Conservation (phyloP, 1,139 yeast genomes). For the Protomyces gravidus region DNA sequence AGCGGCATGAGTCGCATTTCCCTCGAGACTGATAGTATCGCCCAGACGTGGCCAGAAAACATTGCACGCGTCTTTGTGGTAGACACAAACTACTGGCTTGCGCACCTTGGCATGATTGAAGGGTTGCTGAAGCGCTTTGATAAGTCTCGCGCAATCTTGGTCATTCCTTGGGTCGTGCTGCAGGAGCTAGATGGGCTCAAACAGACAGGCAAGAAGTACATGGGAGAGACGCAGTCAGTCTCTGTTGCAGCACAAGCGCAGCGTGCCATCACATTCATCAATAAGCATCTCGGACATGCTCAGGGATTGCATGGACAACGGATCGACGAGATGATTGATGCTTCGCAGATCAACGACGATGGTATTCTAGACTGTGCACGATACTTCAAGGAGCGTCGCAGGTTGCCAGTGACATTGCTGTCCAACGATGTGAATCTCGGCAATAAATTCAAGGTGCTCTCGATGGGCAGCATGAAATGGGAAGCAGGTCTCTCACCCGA, state of each 20-base stretch:
- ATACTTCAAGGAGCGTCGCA: slow-evolving; percentile 49
- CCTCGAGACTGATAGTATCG: background rate
- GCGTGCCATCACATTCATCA: slow-evolving; percentile 76
- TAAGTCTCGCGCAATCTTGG: slow-evolving; percentile 49
- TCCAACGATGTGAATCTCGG: slow-evolving; percentile 84
- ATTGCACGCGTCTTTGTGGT: slow-evolving; percentile 48
- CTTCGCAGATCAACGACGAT: slow-evolving; percentile 59
- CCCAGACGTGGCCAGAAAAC: background rate
- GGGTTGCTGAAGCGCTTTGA: slow-evolving; percentile 46
- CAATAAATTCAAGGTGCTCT: slow-evolving; percentile 57
- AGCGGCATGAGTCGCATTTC: background rate
- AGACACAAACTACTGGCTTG: slow-evolving; percentile 73
- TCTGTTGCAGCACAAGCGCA: slow-evolving; percentile 50
- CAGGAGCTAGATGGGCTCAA: slow-evolving; percentile 79
- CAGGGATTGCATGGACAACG: slow-evolving; percentile 63
- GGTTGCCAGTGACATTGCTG: slow-evolving; percentile 54
- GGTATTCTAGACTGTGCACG: slow-evolving; percentile 81
- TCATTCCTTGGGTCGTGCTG: slow-evolving; percentile 67
- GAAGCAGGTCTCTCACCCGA: background rate
- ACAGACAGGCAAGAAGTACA: slow-evolving; percentile 23
- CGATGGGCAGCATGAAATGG: slow-evolving; percentile 3
- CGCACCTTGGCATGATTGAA: slow-evolving; percentile 58
- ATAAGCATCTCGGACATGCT: slow-evolving; percentile 52
- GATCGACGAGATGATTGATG: slow-evolving; percentile 46
- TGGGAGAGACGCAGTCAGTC: slow-evolving; percentile 1